Evolutionary conservation across 768 basidiomycete species (phyloP), one percentile per base, ranked within the genome.

Genomic region (Mycena galopus): DNA sequence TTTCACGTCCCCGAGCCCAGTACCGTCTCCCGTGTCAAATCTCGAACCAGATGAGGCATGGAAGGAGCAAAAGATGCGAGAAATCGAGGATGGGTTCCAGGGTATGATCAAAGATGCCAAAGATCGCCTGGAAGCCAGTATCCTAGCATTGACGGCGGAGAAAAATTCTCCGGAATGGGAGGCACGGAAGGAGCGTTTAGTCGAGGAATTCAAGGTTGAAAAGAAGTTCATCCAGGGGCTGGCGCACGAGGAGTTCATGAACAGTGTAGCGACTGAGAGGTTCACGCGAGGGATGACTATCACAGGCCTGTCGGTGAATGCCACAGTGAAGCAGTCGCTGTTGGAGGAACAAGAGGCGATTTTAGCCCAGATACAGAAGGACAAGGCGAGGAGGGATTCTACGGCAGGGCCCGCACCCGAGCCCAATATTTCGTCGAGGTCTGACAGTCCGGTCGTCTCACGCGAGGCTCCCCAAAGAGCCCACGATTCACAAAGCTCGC

Each of bases 51-150:
- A 89, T 79, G 86, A 87, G 2, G 80, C 83, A 69, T 91, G 90
- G 90, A 91, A 90, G 77, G 78, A 75, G 37, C 67, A 75, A 2
- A 81, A 89, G 75, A 82, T 78, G 76, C 76, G 71, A 35, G 83
- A 85, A 76, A 92, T 94, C 76, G 88, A 90, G 74, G 82, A 84
- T 2, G 82, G 81, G 10, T 77, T 86, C 25, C 65, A 79, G 59
- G 66, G 77, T 33, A 85, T 88, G 83, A 78, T 92, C 71, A 86
- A 90, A 65, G 92, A 92, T 70, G 89, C 93, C 23, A 90, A 90
- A 81, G 86, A 89, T 68, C 89, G 88, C 69, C 80, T 89, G 42
- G 85, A 89, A 39, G 79, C 82, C 19, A 86, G 89, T 0, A 9
- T 73, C 7, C 61, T 53, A 19, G 56, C 53, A 1, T 23, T 68